Evolutionary conservation across 176 grass and related monocot species (phyloP), one percentile per base, ranked within the genome.

Genomic region (Phoenix roebelenii): DNA sequence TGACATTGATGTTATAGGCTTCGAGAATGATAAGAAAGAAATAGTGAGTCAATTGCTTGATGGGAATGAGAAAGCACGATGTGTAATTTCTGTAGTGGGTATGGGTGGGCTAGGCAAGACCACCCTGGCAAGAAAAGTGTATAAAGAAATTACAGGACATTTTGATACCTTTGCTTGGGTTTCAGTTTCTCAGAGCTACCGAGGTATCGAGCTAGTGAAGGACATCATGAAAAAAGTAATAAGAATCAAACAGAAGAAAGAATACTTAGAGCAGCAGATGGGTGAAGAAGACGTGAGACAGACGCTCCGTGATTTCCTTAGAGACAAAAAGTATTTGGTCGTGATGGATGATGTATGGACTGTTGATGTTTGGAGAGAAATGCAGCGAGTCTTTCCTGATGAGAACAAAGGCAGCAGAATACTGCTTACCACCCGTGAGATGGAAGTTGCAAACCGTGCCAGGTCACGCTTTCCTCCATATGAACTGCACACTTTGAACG

Each of bases 41-140:
- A 10, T 71, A 16, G 25, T 60, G 24, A 9, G 60, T 4, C 55
- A 28, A 22, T 71, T 71, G 4, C 10, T 71, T 14, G 55, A 25
- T 18, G 1, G 2, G 18, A 18, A 7, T 5, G 17, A 17, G 25
- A 30, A 15, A 18, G 51, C 23, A 10, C 22, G 55, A 18, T 16
- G 9, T 12, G 68, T 71, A 59, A 17, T 71, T 60, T 71, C 68
- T 4, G 51, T 71, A 18, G 53, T 71, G 26, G 68, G 68, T 5
- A 54, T 59, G n/a, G 68, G 55, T 15, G 68, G 68, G 14, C 68
- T 60, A 0, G 35, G 35, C 35, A 39, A 39, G 32, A 39, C 35
- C 35, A 39, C 35, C 35, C 35, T 39, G 0, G 68, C 55, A 5
- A 54, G 51, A 51, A 71, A 71, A 25, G 12, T 71, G 0, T 60